Base-by-base conservation (phyloP, 2,329 filamentous ascomycete genomes). In the Lecanicillium sp. region DNA sequence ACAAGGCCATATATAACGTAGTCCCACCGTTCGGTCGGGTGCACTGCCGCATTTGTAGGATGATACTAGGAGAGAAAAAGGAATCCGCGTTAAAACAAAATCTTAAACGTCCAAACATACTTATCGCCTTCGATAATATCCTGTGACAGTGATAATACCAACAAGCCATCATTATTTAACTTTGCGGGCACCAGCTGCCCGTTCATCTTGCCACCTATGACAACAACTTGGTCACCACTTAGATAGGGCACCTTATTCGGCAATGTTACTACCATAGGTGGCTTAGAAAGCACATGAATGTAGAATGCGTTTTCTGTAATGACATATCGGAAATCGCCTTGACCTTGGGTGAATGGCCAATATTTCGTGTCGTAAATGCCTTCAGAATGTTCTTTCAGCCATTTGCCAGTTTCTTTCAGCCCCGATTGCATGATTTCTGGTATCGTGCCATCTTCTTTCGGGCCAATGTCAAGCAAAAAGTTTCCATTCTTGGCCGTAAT, bases 301-400 rank as follows among this genome's bases (percentile, higher is more conserved):
- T 74, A 77, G 43, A 77, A 76, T 0, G 72, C 71, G 9, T 71
- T 63, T 1, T 56, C 41, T 0, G 63, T 74, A 46, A 66, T 65
- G 4, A 71, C 74, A 45, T 75, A 77, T 3, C 73, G 53, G 0
- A 75, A 51, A 9, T 64, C 53, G 1, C 53, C 55, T 0, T 61
- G 61, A 31, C 69, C 68, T 15, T 62, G 55, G 0, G 67, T 60
- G 2, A 71, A 52, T 44, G 66, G 64, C 69, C 69, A 74, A 48
- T 72, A 75, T 2, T 65, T 73, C 5, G 74, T 78, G 40, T 72
- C 69, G 49, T 70, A 78, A 17, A 79, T 65, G 2, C 71, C 72
- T 48, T 78, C 72, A 2, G 42, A 65, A 48, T 78, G 72, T 1
- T 44, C 46, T 20, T 64, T 63, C 38, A 78, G 74, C 74, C 74